Base-by-base conservation (phyloP, 2,329 filamentous ascomycete species). In the Pestalotiopsis sp. region DNA sequence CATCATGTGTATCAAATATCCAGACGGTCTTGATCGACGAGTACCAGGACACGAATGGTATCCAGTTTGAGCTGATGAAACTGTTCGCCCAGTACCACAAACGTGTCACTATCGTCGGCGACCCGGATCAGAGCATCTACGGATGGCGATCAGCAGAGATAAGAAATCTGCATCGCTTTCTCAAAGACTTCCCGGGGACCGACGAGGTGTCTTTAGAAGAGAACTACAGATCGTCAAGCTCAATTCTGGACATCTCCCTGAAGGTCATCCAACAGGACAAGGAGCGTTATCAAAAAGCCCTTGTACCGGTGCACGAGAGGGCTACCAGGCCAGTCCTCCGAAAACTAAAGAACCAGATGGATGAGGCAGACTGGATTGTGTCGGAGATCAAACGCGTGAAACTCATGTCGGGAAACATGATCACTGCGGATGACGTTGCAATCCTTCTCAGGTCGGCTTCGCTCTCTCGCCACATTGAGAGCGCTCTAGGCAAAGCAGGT, bases 121-220 rank as follows among this genome's bases (percentile, higher is more conserved):
- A 99, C 77, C 95, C 96, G 0, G 96, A 99, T 78, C 95, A 99
- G 80, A 98, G 95, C 78, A 99, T 99, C 68, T 99, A 98, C 78
- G 93, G 95, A 23, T 99, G 97, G 86, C 91, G 95, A 23, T 95
- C 94, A 7, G 95, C 96, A 11, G 95, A 99, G 79, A 93, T 95
- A 73, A 92, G 92, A 77, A 99, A 98, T 75, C 85, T 98, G 62
- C 88, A 89, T 72, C 90, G 92, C 2, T 90, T 99, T 84, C 88
- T 94, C 66, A 84, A 84, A 57, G 90, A 93, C 69, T 98, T 92
- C 76, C 91, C 91, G 0, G 87, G 92, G 31, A 96, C 94, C 0
- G 87, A 94, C 4, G 92, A 96, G 68, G 90, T 98, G 59, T 90
- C 95, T 5, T 84, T 99, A 2, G 93, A 98, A 77, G 93, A 98